A percentile compares a stretch with the other conserved stretches of the same genome.
Evolutionary conservation across 345 rosid genomes (phyloP).

Genomic region (Litchi chinensis): DNA sequence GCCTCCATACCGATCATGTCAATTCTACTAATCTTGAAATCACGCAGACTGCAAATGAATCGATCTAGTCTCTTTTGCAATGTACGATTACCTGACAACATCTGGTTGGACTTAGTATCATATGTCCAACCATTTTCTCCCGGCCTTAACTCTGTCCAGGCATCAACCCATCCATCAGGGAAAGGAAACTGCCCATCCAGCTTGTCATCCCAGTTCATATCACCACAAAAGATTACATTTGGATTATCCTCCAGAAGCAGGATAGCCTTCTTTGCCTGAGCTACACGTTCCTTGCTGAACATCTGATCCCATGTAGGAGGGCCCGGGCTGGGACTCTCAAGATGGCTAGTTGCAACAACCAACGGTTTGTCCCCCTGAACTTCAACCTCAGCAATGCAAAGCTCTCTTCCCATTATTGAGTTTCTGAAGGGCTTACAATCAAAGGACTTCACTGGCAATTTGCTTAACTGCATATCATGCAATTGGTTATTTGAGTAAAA

Average conservation of each 20-base stretch:
- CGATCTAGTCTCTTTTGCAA: constrained; percentile 80
- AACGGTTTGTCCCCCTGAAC: constrained; percentile 52
- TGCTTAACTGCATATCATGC: constrained; percentile 69
- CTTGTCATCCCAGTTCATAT: constrained; percentile 97
- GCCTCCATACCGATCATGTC: constrained; percentile 92
- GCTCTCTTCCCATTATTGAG: constrained; percentile 89
- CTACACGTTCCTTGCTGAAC: constrained; percentile 89
- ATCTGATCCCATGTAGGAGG: constrained; percentile 98
- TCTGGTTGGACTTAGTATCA: constrained; percentile 84
- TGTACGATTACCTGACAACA: constrained; percentile 79
- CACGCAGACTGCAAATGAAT: constrained; percentile 62
- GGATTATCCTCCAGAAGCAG: constrained; percentile 48
- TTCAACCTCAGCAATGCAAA: constrained; percentile 71
- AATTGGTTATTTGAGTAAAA: background rate
- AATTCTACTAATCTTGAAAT: constrained; percentile 57
- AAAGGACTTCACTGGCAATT: constrained; percentile 70
- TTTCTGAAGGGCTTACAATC: constrained; percentile 60
- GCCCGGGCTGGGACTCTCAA: constrained; percentile 89
- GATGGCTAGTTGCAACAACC: constrained; percentile 92
- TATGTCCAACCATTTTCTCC: constrained; percentile 84
- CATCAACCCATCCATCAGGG: constrained; percentile 74
- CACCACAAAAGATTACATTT: constrained; percentile 86
- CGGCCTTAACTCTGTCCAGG: constrained; percentile 72
- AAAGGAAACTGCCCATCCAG: constrained; percentile 80
- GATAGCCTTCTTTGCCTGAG: constrained; percentile 71